Percentiles rank a stretch among this genome's conserved stretches.
Evolutionary conservation across 2,329 filamentous ascomycete species (phyloP).

Genomic region (Curvularia eragrostidis): DNA sequence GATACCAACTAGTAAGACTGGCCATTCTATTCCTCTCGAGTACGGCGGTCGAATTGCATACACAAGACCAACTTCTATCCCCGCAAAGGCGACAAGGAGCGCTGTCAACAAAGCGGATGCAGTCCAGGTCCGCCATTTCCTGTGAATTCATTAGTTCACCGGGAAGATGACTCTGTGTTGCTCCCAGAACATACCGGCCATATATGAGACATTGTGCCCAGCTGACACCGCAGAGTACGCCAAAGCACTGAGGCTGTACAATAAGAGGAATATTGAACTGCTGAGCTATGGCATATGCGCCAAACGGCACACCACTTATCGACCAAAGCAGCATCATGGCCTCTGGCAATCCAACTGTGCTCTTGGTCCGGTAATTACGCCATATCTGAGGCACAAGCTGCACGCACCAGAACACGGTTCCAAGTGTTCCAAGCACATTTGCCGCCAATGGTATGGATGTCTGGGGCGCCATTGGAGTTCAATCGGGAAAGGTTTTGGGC

Average conservation of each 20-base stretch:
- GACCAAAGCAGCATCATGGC: conserved; percentile 76
- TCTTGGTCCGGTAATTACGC: conserved; percentile 70
- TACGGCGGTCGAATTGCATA: conserved; percentile 63
- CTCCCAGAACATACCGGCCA: conserved; percentile 45
- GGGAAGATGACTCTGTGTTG: not conserved
- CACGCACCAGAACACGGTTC: conserved; percentile 56
- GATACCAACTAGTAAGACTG: conserved; percentile 61
- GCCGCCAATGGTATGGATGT: conserved; percentile 56
- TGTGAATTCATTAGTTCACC: conserved; percentile 4
- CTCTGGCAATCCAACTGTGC: conserved; percentile 68
- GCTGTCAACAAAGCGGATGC: conserved; percentile 19
- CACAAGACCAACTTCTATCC: conserved; percentile 61
- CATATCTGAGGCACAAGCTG: conserved; percentile 61
- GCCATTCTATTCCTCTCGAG: conserved; percentile 57
- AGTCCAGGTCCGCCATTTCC: conserved; percentile 51
- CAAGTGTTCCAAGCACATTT: conserved; percentile 65
- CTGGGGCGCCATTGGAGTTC: conserved; percentile 30
- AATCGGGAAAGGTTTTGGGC: not conserved
- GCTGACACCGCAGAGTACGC: conserved; percentile 53
- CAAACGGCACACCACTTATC: conserved; percentile 69
- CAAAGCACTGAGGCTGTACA: conserved; percentile 60
- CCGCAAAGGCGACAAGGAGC: conserved; percentile 55
- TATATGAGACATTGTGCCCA: conserved; percentile 60
- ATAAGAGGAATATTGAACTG: conserved; percentile 52
- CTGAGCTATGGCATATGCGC: conserved; percentile 63